Base-by-base conservation (phyloP, 768 basidiomycete genomes). In the Crassisporium funariophilum region DNA sequence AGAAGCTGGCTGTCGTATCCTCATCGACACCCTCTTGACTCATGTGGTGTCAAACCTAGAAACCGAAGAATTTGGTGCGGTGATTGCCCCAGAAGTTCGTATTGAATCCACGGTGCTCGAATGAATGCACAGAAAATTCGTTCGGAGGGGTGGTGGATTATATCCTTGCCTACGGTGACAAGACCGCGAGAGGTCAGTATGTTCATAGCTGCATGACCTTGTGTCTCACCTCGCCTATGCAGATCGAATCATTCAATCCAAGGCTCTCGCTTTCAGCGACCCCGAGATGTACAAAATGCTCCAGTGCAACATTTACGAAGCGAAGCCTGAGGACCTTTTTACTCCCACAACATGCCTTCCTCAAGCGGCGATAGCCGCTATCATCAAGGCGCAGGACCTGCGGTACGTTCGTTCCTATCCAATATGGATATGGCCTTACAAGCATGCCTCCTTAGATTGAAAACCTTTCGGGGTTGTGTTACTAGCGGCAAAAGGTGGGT, bases 221-320 rank as follows among this genome's bases (percentile, higher is more conserved):
- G 34, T 35, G 12, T 47, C 44, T 50, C 27, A 54, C 35, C 20
- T 47, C 22, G 19, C 35, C 21, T 35, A n/a, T 34, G 21, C 27
- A 54, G 53, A 50, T 54, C 34, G 41, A 35, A 47, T 54, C 22
- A 43, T 54, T n/a, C 40, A 46, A 43, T 54, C 53, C 11, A 41
- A 50, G 24, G 17, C 42, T 29, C 42, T 54, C 25, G 52, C 50
- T 44, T 55, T 55, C 46, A 52, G n/a, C 39, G 49, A 54, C 41
- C 41, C 35, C 25, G 46, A 47, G 34, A 47, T 35, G 33, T 47
- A 33, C 49, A 50, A 50, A 50, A 31, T 46, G 34, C 44, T 46
- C 37, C 35, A 49, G 43, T 55, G 54, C 42, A 52, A 41, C 33
- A 49, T 52, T 19, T 55, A 52, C 50, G 50, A 55, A 40, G 53